A percentile compares a stretch with the other conserved stretches of the same genome.
Conservation (phyloP, 1,284 basidiomycete genomes). For the Fomitopsis schrenkii region DNA sequence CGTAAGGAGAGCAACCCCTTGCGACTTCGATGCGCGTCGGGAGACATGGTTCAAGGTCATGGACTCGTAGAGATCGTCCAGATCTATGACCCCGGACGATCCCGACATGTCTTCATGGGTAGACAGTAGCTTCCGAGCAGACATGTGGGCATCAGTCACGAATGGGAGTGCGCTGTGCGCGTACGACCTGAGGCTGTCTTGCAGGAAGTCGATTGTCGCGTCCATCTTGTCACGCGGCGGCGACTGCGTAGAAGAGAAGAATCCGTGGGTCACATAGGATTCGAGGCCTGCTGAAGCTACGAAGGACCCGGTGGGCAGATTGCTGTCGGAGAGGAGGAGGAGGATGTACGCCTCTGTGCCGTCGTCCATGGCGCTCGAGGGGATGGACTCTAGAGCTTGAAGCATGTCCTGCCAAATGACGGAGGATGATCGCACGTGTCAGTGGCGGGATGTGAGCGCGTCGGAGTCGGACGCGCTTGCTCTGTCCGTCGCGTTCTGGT, state of each 20-base stretch:
- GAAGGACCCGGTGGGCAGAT: constrained; percentile 81
- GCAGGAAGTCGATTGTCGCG: constrained; percentile 57
- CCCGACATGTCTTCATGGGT: background rate
- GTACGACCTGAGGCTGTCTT: constrained; percentile 71
- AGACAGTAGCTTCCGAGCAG: constrained; percentile 24
- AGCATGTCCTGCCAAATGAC: background rate
- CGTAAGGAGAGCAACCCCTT: constrained; percentile 91
- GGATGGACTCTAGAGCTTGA: no score
- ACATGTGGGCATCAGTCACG: constrained; percentile 62
- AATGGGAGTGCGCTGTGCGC: constrained; percentile 74
- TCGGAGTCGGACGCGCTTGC: background rate
- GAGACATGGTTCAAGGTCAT: constrained; percentile 90
- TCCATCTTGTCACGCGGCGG: constrained; percentile 30
- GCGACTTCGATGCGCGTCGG: constrained; percentile 83
- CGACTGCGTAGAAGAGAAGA: constrained; percentile 38
- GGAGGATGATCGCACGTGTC: background rate
- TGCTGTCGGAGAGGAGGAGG: constrained; percentile 75
- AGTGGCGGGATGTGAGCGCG: background rate
- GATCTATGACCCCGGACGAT: constrained; percentile 33
- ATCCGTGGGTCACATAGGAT: constrained; percentile 86
- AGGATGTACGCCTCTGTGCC: constrained; percentile 61
- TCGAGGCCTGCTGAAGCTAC: constrained; percentile 93
- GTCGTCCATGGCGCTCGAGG: constrained; percentile 17
- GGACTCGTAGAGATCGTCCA: constrained; percentile 81
- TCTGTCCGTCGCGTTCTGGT: background rate